phyloP scores from a whole-genome alignment of 2,329 filamentous ascomycete species.

The Cordyceps cateniannulata region DNA sequence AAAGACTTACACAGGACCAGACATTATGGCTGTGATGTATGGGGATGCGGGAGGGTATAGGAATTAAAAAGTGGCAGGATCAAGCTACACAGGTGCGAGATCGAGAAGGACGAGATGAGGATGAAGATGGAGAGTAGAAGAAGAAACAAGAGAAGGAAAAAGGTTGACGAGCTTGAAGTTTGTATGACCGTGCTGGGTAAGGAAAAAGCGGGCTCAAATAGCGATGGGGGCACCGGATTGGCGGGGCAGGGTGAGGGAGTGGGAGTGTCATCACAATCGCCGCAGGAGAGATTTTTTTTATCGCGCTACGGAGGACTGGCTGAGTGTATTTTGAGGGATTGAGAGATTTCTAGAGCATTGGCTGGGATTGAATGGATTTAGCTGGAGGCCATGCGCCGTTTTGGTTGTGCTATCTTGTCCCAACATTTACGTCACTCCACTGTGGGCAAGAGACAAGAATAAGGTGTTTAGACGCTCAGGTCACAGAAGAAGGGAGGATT shows the following conservation, averaged over 20 bases:
- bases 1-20: constrained; percentile 60
- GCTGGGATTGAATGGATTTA: background rate
- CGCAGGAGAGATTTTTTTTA: background rate
- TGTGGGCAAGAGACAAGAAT: background rate
- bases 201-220: constrained; percentile 11
- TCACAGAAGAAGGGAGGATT: too few relatives aligned
- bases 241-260: constrained; percentile 6
- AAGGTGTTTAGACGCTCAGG: too few relatives aligned
- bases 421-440: constrained; percentile 9
- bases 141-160: background rate
- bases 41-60: background rate
- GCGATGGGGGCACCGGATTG: constrained; percentile 7
- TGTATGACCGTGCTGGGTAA: constrained; percentile 11
- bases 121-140: constrained; percentile 9
- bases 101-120: background rate
- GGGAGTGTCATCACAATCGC: constrained; percentile 9
- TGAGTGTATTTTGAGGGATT: background rate
- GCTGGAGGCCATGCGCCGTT: background rate
- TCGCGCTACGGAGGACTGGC: background rate
- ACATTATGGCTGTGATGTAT: constrained; percentile 43
- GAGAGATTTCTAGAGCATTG: background rate
- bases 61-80: background rate
- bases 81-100: background rate
- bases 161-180: constrained; percentile 6
- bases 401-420: background rate